Conservation (phyloP, 1,284 basidiomycete species). For the Apiotrichum sp. region DNA sequence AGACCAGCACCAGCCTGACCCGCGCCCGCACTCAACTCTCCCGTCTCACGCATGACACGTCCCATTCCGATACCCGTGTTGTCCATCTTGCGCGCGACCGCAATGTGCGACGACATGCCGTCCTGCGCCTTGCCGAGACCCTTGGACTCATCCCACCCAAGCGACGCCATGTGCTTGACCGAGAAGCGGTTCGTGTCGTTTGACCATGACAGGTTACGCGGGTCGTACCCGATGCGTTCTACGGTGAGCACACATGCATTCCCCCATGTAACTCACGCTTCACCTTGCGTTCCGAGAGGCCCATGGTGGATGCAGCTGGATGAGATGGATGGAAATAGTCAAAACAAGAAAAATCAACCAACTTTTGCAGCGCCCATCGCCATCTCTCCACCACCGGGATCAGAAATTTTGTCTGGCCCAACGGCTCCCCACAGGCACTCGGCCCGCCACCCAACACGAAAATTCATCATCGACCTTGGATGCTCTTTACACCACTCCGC, state of each 20-base stretch:
- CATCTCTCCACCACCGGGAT: constrained; percentile 5
- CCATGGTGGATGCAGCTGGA: constrained; percentile 32
- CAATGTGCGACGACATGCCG: constrained; percentile 46
- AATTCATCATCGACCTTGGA: constrained; percentile 2
- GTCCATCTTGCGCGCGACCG: constrained; percentile 45
- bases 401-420: constrained; percentile 18
- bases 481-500: too few relatives aligned
- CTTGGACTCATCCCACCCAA: constrained; percentile 43
- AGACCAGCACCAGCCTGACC: constrained; percentile 44
- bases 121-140: constrained; percentile 38
- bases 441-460: constrained; percentile 4
- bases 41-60: constrained; percentile 43
- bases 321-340: background rate
- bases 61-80: constrained; percentile 47
- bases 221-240: constrained; percentile 47
- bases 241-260: background rate
- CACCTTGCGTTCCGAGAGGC: constrained; percentile 45
- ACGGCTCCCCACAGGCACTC: background rate
- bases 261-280: constrained; percentile 34
- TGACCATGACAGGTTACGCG: constrained; percentile 47
- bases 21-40: constrained; percentile 37
- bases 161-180: constrained; percentile 45
- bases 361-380: background rate
- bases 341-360: background rate
- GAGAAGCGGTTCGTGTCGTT: constrained; percentile 47